Evolutionary conservation across 2,329 filamentous ascomycete genomes (phyloP).

Genomic region (Fusarium equiseti): DNA sequence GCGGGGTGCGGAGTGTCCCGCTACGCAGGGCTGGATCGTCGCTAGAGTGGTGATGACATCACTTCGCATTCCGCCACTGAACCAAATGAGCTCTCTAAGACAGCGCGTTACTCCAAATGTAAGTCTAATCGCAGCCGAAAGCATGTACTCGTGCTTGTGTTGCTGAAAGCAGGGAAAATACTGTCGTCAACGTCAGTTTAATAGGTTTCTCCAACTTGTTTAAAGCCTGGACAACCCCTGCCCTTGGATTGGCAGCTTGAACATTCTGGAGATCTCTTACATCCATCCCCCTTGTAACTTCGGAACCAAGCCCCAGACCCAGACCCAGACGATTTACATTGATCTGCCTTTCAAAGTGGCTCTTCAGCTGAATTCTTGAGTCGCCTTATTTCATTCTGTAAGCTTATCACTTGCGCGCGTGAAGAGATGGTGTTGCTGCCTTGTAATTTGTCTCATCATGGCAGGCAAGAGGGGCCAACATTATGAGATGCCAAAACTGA

Average conservation of each 20-base stretch:
- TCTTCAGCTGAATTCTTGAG: slow-evolving; percentile 27
- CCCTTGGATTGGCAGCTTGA: slow-evolving; percentile 12
- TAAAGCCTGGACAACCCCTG: slow-evolving; percentile 45
- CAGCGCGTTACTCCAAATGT: slow-evolving; percentile 26
- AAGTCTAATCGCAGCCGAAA: slow-evolving; percentile 29
- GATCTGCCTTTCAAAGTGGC: slow-evolving; percentile 15
- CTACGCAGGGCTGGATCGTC: slow-evolving; percentile 31
- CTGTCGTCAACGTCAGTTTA: slow-evolving; percentile 45
- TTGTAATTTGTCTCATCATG: slow-evolving; percentile 1
- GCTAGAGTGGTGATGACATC: slow-evolving; percentile 51
- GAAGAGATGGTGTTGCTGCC: not conserved
- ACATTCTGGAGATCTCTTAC: slow-evolving; percentile 22
- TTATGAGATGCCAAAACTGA: slow-evolving; percentile 28
- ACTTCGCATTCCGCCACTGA: slow-evolving; percentile 50
- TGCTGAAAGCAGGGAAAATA: slow-evolving; percentile 42
- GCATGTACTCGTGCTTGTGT: slow-evolving; percentile 10
- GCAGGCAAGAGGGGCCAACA: not conserved
- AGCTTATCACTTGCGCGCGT: slow-evolving; percentile 12
- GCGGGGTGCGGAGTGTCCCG: slow-evolving; percentile 39
- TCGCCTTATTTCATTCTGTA: slow-evolving; percentile 28
- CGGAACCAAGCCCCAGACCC: slow-evolving; percentile 7
- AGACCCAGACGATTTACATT: slow-evolving; percentile 32
- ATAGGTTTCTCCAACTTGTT: slow-evolving; percentile 30
- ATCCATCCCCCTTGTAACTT: slow-evolving; percentile 33
- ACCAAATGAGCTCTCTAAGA: slow-evolving; percentile 14